Base-by-base conservation (phyloP, 441 rosid genomes). In the Gossypium schwendimanii region DNA sequence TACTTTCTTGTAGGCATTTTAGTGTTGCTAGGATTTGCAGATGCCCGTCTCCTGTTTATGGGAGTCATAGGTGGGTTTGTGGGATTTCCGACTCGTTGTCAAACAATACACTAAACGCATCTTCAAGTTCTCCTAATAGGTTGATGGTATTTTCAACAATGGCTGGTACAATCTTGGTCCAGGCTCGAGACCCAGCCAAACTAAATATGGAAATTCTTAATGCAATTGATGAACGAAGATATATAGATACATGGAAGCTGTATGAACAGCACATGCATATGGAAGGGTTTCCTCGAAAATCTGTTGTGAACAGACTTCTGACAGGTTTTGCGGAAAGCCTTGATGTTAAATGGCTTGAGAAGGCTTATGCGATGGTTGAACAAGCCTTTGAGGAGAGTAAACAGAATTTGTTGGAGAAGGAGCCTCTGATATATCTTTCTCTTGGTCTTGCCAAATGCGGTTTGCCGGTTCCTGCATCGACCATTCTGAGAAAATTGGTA, bases 281-380 rank as follows among this genome's bases (percentile, higher is more conserved):
- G 90, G 97, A 89, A 61, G 92, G 97, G 28, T 88, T 90, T 59
- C 98, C 98, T 1, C 79, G 87, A 59, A 94, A 88, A 80, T 86
- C 91, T 5, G 71, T 89, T 55, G 84, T 89, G 26, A 89, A 85
- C 80, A 84, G 82, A 77, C 83, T 90, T 73, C 61, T 94, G 63
- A 75, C 82, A 11, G 77, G 84, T 74, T 87, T 80, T 70, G 81
- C 91, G 0, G 86, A 86, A 75, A 90, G 90, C 87, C 84, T 80
- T 12, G 86, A 84, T 74, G 75, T 73, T 55, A 75, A 72, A 23
- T 84, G 85, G 92, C 86, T 92, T 63, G 87, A 89, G 77, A 88
- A 84, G 74, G 93, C 89, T 36, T 82, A 75, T 76, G 80, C 70
- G 57, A 77, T 89, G 77, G 90, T 90, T 45, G 97, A 94, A 72